Conservation (phyloP, 345 rosid species). For the Eucalyptus microcorys region DNA sequence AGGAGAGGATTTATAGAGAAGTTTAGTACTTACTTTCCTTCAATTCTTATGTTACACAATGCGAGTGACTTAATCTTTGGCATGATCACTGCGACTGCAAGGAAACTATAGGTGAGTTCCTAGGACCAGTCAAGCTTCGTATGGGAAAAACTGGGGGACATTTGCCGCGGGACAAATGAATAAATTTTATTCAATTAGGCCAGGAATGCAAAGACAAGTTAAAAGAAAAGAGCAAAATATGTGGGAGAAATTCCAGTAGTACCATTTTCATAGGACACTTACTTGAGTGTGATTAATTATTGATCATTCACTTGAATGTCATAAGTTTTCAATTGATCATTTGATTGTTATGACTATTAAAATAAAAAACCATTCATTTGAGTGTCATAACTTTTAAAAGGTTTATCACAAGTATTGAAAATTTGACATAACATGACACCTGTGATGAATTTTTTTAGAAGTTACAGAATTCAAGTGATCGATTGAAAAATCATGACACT, state of each 20-base stretch:
- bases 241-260: neutral
- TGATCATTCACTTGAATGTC: neutral
- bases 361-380: neutral
- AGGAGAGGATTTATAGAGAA: neutral
- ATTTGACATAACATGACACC: rapidly evolving
- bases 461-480: rapidly evolving
- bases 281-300: neutral
- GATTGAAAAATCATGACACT: neutral
- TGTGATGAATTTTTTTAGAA: neutral
- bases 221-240: neutral
- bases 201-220: neutral
- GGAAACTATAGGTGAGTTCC: neutral
- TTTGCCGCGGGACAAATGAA: neutral
- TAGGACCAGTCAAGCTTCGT: neutral
- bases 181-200: neutral
- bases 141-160: neutral
- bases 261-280: neutral
- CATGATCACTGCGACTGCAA: neutral
- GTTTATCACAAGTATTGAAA: neutral
- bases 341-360: neutral
- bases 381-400: neutral
- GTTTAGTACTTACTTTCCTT: neutral
- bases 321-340: neutral
- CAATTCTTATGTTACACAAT: neutral
- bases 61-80: neutral